Evolutionary conservation across 108 stramenopile species (phyloP), one percentile per base, ranked within the genome.

Genomic region (Ochromonas danica): DNA sequence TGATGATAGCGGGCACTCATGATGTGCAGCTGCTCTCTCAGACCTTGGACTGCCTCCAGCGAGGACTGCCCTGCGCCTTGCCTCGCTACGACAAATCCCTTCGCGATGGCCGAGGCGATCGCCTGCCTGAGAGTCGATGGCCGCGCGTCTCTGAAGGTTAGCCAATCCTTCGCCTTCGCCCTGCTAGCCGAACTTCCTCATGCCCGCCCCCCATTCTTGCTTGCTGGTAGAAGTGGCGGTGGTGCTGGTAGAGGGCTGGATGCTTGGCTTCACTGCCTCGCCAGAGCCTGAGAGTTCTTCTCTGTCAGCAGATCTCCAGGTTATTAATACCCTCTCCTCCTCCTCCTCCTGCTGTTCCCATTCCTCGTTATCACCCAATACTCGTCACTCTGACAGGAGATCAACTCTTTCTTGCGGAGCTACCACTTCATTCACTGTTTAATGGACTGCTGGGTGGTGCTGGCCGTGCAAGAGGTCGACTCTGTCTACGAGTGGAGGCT

Each of bases 21-120:
- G 85, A 85, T 78, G 41, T 85, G n/a, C 79, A 57, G 17, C 81
- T 85, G 14, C 74, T 42, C 17, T 28, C 62, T 31, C 61, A 39
- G 31, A 85, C 85, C 27, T 30, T 85, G 33, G 40, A 60, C 35
- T 28, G 0, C 25, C 40, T 41, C 10, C 3, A 28, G 40, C 6
- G 28, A 42, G 36, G 14, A 75, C 25, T 42, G 40, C 31, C 63
- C 6, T 3, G 3, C 14, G 14, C 22, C 14, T 0, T 86, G 1
- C 85, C 85, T 22, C 84, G 81, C 14, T 86, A 86, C 40, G 85
- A 86, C 43, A 86, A 86, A 60, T 86, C 85, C 14, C 71, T 80
- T 36, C 67, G 85, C 39, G 62, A 77, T 42, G 85, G 85, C 0
- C 62, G 84, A 42, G 85, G 85, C 6, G 85, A 85, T 45, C 78